Conservation (phyloP, 2,329 filamentous ascomycete species). For the Arthroderma sp. region DNA sequence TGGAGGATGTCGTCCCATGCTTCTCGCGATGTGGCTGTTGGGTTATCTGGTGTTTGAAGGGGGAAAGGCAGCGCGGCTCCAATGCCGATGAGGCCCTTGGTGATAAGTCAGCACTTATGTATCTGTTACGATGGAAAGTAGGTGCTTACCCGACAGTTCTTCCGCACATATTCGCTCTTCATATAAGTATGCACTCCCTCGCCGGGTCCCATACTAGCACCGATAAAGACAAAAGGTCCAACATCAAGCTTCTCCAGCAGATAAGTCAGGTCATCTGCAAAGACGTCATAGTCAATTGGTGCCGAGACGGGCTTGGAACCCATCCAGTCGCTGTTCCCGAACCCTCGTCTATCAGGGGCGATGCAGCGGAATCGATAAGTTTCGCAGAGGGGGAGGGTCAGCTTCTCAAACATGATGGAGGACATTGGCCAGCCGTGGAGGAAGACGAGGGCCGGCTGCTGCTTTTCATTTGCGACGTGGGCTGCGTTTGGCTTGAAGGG, state of each 20-base stretch:
- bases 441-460: conserved; percentile 18
- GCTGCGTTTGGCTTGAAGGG: conserved; percentile 10
- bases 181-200: conserved; percentile 21
- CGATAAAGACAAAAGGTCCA: conserved; percentile 19
- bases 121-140: neutral
- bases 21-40: conserved; percentile 17
- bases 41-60: conserved; percentile 16
- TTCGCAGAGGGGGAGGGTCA: conserved; percentile 20
- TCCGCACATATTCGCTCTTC: conserved; percentile 14
- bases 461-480: conserved; percentile 6
- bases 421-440: conserved; percentile 25
- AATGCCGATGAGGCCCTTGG: conserved; percentile 21
- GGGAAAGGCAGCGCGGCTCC: conserved; percentile 19
- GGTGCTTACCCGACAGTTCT: conserved; percentile 16
- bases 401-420: conserved; percentile 21
- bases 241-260: conserved; percentile 17
- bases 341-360: conserved; percentile 22
- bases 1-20: conserved; percentile 20
- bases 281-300: conserved; percentile 22
- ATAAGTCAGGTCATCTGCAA: conserved; percentile 20
- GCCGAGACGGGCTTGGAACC: conserved; percentile 10
- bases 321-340: conserved; percentile 23
- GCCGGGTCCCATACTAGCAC: conserved; percentile 22
- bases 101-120: neutral
- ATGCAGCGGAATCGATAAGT: conserved; percentile 22